Base-by-base conservation (phyloP, 176 grass and related monocot species). In the Elymus sibiricus region DNA sequence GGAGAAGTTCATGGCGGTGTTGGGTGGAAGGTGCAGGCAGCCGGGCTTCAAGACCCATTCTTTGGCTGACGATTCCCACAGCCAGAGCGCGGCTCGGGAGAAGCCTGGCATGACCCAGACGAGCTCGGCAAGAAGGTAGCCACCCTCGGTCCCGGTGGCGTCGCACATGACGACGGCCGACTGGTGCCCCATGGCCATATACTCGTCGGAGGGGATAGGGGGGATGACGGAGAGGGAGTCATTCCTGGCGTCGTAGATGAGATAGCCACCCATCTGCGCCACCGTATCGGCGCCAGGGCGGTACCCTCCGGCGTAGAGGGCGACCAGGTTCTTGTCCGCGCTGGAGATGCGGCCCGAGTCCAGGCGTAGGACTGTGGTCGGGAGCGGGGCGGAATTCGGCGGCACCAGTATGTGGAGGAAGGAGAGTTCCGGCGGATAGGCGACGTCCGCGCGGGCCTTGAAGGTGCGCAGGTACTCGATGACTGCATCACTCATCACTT, bases 61-160 rank as follows among this genome's bases (percentile, higher is more conserved):
- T 5, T 16, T 2, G 15, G 60, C 2, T 0, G 83, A 47, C 0
- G 83, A 56, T 6, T 26, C 2, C 83, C 83, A 85, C 46, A 58
- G 62, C 24, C 39, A 49, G 39, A 84, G 27, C 4, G 7, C 21
- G 5, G 58, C 82, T 32, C 24, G 27, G 11, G 0, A 34, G 42
- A 4, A 6, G 0, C 1, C 11, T 19, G 51, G 51, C 15, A 21
- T 19, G 51, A 24, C 5, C 22, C 14, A 14, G 10, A 37, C 42
- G 73, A 77, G 56, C 63, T 78, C 44, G 62, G 74, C 83, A 1
- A 78, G 61, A 74, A 65, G 7, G n/a, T 84, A 85, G 26, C 34
- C 44, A 4, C 22, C 15, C 7, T 37, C 19, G 25, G 38, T 40
- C 37, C 6, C 71, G n/a, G 4, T 12, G 27, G 29, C 25, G 34